A percentile compares a stretch with the other conserved stretches of the same genome.
Evolutionary conservation across 2,329 filamentous ascomycete species (phyloP).

Genomic region (Clonostachys rosea): DNA sequence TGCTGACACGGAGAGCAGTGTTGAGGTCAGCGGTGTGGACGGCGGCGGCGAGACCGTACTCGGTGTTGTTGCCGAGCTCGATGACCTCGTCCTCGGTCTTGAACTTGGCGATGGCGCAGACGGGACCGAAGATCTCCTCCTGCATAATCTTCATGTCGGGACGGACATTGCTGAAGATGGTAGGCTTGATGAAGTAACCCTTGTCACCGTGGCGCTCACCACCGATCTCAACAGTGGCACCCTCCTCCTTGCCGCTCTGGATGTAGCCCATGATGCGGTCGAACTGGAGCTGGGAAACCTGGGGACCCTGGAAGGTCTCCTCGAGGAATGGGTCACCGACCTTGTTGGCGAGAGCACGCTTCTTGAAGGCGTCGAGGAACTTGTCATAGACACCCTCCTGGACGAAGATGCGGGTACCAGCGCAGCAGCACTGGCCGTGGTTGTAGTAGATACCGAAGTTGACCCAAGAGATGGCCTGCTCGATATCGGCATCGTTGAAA

Average conservation of each 20-base stretch:
- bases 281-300: constrained; percentile 75
- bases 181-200: constrained; percentile 84
- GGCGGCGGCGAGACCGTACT: constrained; percentile 74
- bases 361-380: constrained; percentile 73
- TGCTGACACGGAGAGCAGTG: constrained; percentile 72
- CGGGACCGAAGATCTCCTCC: constrained; percentile 86
- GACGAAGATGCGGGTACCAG: constrained; percentile 75
- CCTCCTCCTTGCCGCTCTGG: constrained; percentile 52
- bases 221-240: constrained; percentile 50
- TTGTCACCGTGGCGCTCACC: constrained; percentile 53
- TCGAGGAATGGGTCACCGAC: constrained; percentile 74
- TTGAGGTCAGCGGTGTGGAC: constrained; percentile 76
- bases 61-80: constrained; percentile 65
- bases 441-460: constrained; percentile 61
- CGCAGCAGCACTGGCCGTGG: constrained; percentile 61
- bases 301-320: constrained; percentile 78
- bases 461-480: constrained; percentile 69
- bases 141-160: constrained; percentile 81
- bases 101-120: constrained; percentile 78
- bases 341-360: constrained; percentile 63
- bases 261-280: constrained; percentile 80
- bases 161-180: constrained; percentile 75
- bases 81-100: constrained; percentile 73
- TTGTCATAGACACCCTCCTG: constrained; percentile 80
- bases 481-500: constrained; percentile 69